Evolutionary conservation across 257 asterid genomes (phyloP).

Genomic region (Coffea canephora): DNA sequence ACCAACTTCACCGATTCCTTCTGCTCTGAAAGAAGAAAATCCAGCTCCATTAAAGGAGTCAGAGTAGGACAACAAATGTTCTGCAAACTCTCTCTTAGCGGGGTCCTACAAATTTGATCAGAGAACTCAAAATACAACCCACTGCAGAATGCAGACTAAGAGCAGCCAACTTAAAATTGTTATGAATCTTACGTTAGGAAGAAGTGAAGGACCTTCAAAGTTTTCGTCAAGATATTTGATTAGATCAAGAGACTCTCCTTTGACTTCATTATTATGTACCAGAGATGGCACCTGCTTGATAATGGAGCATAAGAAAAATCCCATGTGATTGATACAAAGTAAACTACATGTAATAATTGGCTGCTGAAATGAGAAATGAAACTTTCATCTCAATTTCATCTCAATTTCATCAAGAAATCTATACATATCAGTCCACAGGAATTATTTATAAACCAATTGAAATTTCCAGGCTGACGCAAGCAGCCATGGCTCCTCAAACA

Average conservation of each 20-base stretch:
- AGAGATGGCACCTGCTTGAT: slow-evolving; percentile 66
- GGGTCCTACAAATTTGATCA: slow-evolving; percentile 47
- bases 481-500: neutral
- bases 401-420: neutral
- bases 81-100: slow-evolving; percentile 50
- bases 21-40: slow-evolving; percentile 51
- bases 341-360: neutral
- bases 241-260: slow-evolving; percentile 90
- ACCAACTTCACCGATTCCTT: slow-evolving; percentile 50
- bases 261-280: slow-evolving; percentile 76
- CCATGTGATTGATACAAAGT: neutral
- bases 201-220: slow-evolving; percentile 85
- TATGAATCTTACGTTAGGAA: slow-evolving; percentile 58
- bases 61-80: slow-evolving; percentile 51
- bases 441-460: neutral
- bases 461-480: neutral
- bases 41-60: slow-evolving; percentile 53
- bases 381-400: neutral
- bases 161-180: neutral
- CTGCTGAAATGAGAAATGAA: neutral
- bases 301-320: neutral
- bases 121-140: slow-evolving; percentile 1
- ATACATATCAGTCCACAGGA: neutral
- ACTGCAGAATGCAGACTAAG: slow-evolving; percentile 5
- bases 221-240: slow-evolving; percentile 59